These are phyloP conservation scores for Pleurotus tuber-regium DNA, from an alignment of 768 basidiomycete genomes.

Conservation along the genomic window DNA sequence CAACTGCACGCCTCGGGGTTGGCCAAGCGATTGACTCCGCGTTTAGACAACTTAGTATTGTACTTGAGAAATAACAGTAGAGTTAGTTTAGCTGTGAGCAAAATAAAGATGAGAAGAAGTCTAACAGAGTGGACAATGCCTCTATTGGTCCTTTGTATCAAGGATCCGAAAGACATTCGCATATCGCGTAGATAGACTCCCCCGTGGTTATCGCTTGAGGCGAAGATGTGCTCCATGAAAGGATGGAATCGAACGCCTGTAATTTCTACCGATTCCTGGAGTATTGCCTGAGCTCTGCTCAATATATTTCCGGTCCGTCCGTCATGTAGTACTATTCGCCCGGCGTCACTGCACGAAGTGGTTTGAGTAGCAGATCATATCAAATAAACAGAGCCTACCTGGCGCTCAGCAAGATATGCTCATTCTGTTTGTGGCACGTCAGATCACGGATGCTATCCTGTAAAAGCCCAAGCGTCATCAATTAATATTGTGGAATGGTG, in stretches of 20 bases:
- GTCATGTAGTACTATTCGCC: conserved; percentile 63
- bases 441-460: conserved; percentile 70
- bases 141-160: conserved; percentile 36
- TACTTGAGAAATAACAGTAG: conserved; percentile 29
- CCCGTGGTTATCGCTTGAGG: conserved; percentile 58
- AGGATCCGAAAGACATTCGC: conserved; percentile 71
- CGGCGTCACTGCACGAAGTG: conserved; percentile 57
- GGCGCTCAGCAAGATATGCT: conserved; percentile 69
- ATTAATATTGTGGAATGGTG: too few species aligned
- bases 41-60: conserved; percentile 42
- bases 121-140: conserved; percentile 57
- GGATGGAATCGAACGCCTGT: conserved; percentile 71
- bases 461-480: too few species aligned
- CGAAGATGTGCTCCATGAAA: conserved; percentile 63
- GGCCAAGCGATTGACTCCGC: conserved; percentile 34
- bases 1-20: conserved; percentile 71
- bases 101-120: conserved; percentile 11
- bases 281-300: conserved; percentile 43
- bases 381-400: conserved; percentile 39
- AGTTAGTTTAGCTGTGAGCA: neutral
- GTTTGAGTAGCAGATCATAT: neutral
- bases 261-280: conserved; percentile 55
- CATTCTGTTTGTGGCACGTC: conserved; percentile 62
- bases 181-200: conserved; percentile 65
- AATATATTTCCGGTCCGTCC: conserved; percentile 33